Evolutionary conservation across 495 filamentous ascomycete genomes (phyloP).

Genomic region (Aspergillus sclerotioniger): DNA sequence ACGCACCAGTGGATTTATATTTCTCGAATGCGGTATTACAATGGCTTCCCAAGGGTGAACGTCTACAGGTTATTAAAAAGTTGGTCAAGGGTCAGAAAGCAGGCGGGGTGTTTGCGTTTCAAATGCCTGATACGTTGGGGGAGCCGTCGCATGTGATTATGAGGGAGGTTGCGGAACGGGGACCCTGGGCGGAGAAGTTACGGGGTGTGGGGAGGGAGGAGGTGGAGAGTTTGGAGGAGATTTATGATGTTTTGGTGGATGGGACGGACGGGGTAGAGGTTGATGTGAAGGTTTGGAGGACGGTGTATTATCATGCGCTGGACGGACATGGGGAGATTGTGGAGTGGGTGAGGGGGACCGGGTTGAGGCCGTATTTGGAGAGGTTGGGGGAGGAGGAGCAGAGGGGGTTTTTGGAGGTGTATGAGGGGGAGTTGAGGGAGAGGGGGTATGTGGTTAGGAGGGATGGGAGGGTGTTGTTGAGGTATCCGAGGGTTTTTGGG

Average conservation of each 20-base stretch:
- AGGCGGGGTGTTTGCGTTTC: conserved; percentile 52
- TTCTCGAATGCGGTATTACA: conserved; percentile 58
- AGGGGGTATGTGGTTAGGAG: conserved; percentile 33
- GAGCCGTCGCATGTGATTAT: conserved; percentile 51
- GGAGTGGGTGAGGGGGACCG: conserved; percentile 58
- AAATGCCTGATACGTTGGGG: conserved; percentile 51
- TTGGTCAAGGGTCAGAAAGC: conserved; percentile 36
- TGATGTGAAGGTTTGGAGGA: conserved; percentile 50
- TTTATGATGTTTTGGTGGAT: conserved; percentile 45
- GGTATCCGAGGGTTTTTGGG: conserved; percentile 49
- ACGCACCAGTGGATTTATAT: conserved; percentile 39
- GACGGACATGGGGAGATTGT: conserved; percentile 46
- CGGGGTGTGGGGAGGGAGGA: conserved; percentile 41
- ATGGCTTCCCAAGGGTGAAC: conserved; percentile 44
- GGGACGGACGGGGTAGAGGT: conserved; percentile 23
- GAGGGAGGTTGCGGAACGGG: conserved; percentile 39
- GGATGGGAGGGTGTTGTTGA: conserved; percentile 47
- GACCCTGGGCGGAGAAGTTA: conserved; percentile 37
- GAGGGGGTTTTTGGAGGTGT: conserved; percentile 39
- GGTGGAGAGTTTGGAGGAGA: conserved; percentile 42
- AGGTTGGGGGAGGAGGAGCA: conserved; percentile 30
- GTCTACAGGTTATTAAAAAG: conserved; percentile 40
- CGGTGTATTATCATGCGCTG: conserved; percentile 51
- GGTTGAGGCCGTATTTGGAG: conserved; percentile 50
- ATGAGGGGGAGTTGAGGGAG: conserved; percentile 34